Percentiles rank a stretch among this genome's conserved stretches.
phyloP scores from a whole-genome alignment of 176 grass and related monocot genomes.

The Lolium perenne region DNA sequence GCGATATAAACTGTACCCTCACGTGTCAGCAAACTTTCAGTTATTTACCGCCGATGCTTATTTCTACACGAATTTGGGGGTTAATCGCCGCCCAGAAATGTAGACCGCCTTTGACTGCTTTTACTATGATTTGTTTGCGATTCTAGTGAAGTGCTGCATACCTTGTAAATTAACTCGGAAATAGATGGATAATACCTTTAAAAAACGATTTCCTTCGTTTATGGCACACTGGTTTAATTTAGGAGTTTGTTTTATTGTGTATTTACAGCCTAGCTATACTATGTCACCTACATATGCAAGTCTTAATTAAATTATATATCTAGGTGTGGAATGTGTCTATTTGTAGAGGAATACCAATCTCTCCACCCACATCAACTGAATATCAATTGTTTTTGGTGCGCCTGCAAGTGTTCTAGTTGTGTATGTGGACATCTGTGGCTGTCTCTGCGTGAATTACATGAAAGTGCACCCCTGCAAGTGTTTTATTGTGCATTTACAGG shows the following conservation, averaged over 20 bases:
- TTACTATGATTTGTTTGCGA: not conserved
- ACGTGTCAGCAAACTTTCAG: not conserved
- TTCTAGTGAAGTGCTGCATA: not conserved
- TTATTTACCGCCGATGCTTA: not conserved
- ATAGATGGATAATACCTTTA: not conserved
- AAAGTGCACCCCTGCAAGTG: not conserved
- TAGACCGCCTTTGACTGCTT: not conserved
- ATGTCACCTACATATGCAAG: not conserved
- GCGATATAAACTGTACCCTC: not conserved
- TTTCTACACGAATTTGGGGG: not conserved
- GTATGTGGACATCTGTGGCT: constrained; percentile 10
- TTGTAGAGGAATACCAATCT: constrained; percentile 33
- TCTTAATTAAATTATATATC: constrained; percentile 19
- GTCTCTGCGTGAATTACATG: constrained; percentile 26
- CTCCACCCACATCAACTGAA: not conserved
- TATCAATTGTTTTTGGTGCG: constrained; percentile 14
- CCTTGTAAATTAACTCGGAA: not conserved
- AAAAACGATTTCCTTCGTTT: not conserved
- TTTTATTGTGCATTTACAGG: constrained; percentile 6
- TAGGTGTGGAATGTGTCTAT: not conserved
- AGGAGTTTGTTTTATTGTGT: not conserved
- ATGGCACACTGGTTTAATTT: not conserved
- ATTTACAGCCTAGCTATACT: not conserved
- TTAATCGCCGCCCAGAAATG: not conserved
- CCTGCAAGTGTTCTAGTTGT: constrained; percentile 18